Evolutionary conservation across 768 basidiomycete species (phyloP), one percentile per base, ranked within the genome.

Genomic region (Piloderma croceum): DNA sequence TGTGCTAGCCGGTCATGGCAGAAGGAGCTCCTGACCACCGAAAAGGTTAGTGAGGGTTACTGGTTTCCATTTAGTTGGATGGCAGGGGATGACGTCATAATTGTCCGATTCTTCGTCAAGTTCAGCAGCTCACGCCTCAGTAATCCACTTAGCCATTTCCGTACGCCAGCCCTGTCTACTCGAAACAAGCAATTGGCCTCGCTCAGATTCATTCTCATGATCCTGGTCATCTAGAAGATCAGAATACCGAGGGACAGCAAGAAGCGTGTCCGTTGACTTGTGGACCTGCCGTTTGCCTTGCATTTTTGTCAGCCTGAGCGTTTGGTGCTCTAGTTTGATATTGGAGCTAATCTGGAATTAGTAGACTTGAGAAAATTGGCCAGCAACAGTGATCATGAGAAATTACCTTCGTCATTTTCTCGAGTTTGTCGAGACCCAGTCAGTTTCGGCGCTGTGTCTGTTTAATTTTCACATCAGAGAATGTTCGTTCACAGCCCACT

Each of bases 191-290:
- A n/a, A n/a, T 15, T 31, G 11, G 10, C 24, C 31, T 7, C 40
- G 24, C n/a, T 39, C 43, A 22, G 24, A 23, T 11, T 20, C 44
- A 42, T 45, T 34, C 36, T 36, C 34, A 36, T 36, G 13, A n/a
- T 36, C 39, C 13, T 24, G 13, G 29, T 34, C 31, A 20, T 40
- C 44, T 15, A 41, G 21, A 11, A 24, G 24, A 21, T 57, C 44
- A 13, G 53, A 41, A 43, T 57, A 55, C 15, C 36, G 41, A 1
- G 50, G 56, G 4, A 57, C 56, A 17, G 41, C 40, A 12, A 57
- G 47, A 7, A 57, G 50, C 24, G 44, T 22, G 2, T 37, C 31
- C 20, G 50, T 29, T 5, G 36, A 41, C 19, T 53, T 36, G 37
- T 58, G 54, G 31, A 56, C 56, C 21, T 51, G 27, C 6, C 40